These are phyloP conservation scores for Pleurotus sapidus DNA, from an alignment of 768 basidiomycete species.

Conservation along the genomic window DNA sequence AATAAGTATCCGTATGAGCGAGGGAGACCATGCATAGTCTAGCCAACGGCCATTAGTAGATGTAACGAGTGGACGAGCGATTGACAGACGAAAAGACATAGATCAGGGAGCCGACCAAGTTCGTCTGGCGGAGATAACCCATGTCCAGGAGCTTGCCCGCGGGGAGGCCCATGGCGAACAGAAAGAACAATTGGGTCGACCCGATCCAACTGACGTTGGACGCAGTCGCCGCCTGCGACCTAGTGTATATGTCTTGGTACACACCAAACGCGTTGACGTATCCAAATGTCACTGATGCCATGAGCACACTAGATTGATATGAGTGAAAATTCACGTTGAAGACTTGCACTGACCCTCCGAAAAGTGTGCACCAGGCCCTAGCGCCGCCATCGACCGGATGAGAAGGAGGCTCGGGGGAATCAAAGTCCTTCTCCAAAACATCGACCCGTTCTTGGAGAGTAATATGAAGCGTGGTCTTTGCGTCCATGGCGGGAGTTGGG, in stretches of 20 bases:
- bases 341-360: conserved; percentile 36
- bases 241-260: conserved; percentile 26
- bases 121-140: conserved; percentile 30
- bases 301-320: not conserved
- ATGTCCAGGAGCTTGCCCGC: conserved; percentile 30
- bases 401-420: not conserved
- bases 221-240: conserved; percentile 11
- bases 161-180: conserved; percentile 22
- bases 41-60: not conserved
- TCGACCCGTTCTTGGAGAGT: too few species aligned
- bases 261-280: conserved; percentile 26
- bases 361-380: conserved; percentile 41
- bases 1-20: conserved; percentile 28
- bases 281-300: conserved; percentile 17
- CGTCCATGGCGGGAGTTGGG: too few species aligned
- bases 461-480: too few species aligned
- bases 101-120: conserved; percentile 20
- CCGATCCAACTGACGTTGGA: conserved; percentile 34
- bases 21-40: conserved; percentile 29
- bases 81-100: conserved; percentile 23
- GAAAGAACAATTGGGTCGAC: conserved; percentile 27
- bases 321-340: not conserved
- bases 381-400: conserved; percentile 27
- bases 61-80: not conserved
- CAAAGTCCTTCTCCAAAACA: too few species aligned